phyloP scores from a whole-genome alignment of 352 stramenopile species.

The Phytopythium ostracodes region DNA sequence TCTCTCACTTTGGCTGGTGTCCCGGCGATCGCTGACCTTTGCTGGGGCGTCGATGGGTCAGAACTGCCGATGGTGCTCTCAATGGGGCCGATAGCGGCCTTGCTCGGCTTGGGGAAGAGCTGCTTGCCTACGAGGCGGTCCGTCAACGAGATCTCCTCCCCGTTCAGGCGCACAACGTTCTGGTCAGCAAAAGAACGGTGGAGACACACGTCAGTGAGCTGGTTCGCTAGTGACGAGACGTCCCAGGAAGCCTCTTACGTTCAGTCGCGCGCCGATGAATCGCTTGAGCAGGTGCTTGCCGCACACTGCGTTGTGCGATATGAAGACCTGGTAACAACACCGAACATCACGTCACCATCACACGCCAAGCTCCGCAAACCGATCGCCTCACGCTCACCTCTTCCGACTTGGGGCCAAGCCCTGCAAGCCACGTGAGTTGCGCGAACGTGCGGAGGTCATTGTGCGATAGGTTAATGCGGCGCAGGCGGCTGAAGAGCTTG shows the following conservation, averaged over 20 bases:
- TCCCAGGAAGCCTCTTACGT: slow-evolving; percentile 19
- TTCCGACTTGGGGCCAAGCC: slow-evolving; percentile 52
- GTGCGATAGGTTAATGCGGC: slow-evolving; percentile 53
- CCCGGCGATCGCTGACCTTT: not conserved
- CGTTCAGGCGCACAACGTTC: slow-evolving; percentile 63
- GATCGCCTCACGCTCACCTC: slow-evolving; percentile 29
- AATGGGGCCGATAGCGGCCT: slow-evolving; percentile 3
- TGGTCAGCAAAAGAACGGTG: slow-evolving; percentile 6
- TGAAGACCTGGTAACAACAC: slow-evolving; percentile 38
- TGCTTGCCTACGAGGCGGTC: slow-evolving; percentile 47
- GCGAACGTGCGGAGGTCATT: slow-evolving; percentile 67
- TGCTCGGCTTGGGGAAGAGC: slow-evolving; percentile 44
- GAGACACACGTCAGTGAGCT: not conserved
- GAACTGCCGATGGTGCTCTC: slow-evolving; percentile 5
- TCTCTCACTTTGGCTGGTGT: slow-evolving; percentile 14
- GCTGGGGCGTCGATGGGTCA: not conserved
- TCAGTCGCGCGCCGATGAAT: slow-evolving; percentile 48
- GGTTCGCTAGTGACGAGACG: not conserved
- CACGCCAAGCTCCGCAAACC: not conserved
- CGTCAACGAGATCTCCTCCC: slow-evolving; percentile 44
- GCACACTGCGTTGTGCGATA: slow-evolving; percentile 58
- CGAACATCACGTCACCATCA: not conserved
- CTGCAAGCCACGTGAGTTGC: slow-evolving; percentile 53
- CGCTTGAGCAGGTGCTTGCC: slow-evolving; percentile 43
- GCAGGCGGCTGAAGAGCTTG: slow-evolving; percentile 55